phyloP scores from a whole-genome alignment of 202 grass and related monocot species.

The Saccharum hybrid region DNA sequence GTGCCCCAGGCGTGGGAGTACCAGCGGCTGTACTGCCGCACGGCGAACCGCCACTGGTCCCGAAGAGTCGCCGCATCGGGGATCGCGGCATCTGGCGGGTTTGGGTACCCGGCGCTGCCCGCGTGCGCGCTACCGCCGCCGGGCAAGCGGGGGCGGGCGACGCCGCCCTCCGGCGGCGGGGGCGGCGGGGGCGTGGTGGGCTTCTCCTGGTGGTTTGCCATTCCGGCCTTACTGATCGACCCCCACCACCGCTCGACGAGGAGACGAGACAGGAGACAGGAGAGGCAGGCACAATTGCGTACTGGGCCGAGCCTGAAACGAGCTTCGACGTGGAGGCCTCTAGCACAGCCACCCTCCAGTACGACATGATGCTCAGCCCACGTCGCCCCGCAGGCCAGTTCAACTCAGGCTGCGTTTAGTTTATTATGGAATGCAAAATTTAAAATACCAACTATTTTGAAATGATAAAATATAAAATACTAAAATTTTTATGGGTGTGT shows the following conservation, averaged over 20 bases:
- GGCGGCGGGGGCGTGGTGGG: slow-evolving; percentile 27
- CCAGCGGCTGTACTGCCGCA: slow-evolving; percentile 90
- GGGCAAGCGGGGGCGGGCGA: slow-evolving; percentile 8
- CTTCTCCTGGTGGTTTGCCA: slow-evolving; percentile 57
- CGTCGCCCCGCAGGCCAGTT: no score
- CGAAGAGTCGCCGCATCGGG: slow-evolving; percentile 80
- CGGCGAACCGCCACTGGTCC: slow-evolving; percentile 85
- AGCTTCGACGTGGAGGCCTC: not conserved
- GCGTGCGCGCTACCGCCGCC: not conserved
- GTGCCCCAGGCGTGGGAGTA: slow-evolving; percentile 97
- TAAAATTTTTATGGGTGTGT: no score
- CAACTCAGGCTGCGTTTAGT: no score
- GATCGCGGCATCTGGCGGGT: slow-evolving; percentile 68
- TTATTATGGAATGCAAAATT: no score
- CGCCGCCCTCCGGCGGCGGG: not conserved
- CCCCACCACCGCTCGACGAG: not conserved
- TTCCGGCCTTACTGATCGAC: slow-evolving; percentile 1
- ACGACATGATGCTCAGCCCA: no score
- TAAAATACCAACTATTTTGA: no score
- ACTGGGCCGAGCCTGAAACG: not conserved
- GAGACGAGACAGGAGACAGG: not conserved
- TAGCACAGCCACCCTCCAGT: no score
- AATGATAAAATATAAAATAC: no score
- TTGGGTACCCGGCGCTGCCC: slow-evolving; percentile 49
- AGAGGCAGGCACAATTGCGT: not conserved